Conservation (phyloP, 768 basidiomycete species). For the Xerocomellus intermedius region DNA sequence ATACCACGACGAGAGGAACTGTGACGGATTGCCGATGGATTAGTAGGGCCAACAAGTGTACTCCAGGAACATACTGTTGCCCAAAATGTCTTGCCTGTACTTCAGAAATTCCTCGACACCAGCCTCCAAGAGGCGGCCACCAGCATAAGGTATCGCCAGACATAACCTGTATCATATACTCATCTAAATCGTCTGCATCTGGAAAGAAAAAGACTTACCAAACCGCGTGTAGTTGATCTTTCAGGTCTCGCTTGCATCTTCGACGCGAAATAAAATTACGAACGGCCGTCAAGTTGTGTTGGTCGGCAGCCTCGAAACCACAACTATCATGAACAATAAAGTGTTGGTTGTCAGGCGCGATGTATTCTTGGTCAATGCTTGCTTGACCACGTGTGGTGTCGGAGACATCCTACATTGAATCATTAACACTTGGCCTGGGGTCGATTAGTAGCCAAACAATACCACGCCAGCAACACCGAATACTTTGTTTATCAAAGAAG, state of each 20-base stretch:
- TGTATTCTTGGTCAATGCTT: background rate
- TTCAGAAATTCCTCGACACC: conserved; percentile 2
- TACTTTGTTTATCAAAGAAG: conserved; percentile 1
- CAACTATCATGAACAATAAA: conserved; percentile 6
- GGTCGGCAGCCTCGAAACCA: conserved; percentile 6
- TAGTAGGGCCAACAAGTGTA: background rate
- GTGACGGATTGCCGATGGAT: background rate
- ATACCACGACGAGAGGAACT: conserved; percentile 7
- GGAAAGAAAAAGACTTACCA: background rate
- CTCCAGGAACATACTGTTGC: background rate
- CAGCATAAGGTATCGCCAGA: background rate
- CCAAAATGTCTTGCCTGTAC: background rate
- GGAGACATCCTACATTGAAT: background rate
- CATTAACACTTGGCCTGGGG: background rate
- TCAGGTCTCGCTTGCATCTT: background rate
- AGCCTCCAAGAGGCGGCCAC: background rate
- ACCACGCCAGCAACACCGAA: conserved; percentile 4
- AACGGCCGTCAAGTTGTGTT: background rate
- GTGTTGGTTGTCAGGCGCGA: background rate
- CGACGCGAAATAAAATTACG: background rate
- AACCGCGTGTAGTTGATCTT: conserved; percentile 5
- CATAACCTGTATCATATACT: background rate
- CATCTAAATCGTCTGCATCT: background rate
- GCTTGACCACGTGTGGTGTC: background rate
- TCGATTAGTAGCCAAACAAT: background rate